Conservation (phyloP, 2,329 filamentous ascomycete genomes). For the Parastagonospora avenae region DNA sequence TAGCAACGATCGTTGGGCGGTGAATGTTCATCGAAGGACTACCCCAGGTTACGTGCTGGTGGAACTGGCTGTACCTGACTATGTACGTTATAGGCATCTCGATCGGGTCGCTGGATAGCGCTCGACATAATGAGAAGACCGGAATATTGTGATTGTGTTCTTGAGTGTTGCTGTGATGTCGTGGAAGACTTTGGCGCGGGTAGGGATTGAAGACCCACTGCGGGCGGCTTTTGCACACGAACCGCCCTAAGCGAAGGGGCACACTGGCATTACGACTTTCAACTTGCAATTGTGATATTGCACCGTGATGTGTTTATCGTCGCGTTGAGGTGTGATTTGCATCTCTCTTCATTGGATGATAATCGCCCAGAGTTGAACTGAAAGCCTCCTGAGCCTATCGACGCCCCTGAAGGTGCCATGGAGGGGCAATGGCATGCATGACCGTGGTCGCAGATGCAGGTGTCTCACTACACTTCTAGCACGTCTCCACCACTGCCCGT, state of each 20-base stretch:
- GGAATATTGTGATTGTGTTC: constrained; percentile 11
- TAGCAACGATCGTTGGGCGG: constrained; percentile 17
- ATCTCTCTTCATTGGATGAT: too few relatives aligned
- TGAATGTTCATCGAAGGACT: constrained; percentile 25
- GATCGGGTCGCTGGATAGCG: constrained; percentile 27
- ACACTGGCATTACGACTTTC: not conserved
- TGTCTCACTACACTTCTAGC: constrained; percentile 11
- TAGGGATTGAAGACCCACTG: constrained; percentile 8
- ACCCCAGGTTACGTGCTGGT: constrained; percentile 23
- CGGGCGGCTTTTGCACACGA: constrained; percentile 6
- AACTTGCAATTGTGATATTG: too few relatives aligned
- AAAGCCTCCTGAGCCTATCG: not conserved
- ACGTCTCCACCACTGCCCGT: not conserved
- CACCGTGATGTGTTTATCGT: too few relatives aligned
- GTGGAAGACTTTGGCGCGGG: constrained; percentile 6
- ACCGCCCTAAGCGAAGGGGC: constrained; percentile 15
- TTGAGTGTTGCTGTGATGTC: constrained; percentile 25
- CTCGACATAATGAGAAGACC: constrained; percentile 26
- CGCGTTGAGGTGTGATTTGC: too few relatives aligned
- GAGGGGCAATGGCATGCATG: constrained; percentile 17
- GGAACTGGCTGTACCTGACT: constrained; percentile 22
- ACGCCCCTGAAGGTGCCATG: constrained; percentile 4
- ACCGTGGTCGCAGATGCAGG: constrained; percentile 1
- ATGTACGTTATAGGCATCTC: constrained; percentile 32
- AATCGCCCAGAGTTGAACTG: too few relatives aligned